Conservation (phyloP, 257 asterid species). For the Nicotiana undulata region DNA sequence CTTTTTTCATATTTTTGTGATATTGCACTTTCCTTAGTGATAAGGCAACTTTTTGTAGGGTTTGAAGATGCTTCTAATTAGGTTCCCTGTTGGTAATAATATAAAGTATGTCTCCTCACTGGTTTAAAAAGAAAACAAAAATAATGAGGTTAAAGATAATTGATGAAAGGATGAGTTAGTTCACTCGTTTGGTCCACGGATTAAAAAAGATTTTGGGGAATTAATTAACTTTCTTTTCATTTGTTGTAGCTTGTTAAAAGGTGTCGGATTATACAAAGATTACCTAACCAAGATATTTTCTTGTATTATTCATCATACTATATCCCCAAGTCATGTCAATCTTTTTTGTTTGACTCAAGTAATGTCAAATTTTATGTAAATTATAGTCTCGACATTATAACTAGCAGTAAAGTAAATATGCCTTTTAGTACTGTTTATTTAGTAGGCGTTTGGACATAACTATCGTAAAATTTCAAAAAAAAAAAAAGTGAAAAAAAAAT, state of each 20-base stretch:
- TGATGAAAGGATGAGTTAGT: background rate
- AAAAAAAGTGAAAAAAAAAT: too few relatives aligned
- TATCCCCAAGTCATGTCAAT: too few relatives aligned
- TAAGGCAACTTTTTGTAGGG: background rate
- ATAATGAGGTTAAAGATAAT: background rate
- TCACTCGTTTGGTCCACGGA: background rate
- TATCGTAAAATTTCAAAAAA: too few relatives aligned
- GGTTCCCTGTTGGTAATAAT: background rate
- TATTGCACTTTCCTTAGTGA: conserved; percentile 8
- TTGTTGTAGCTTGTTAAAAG: background rate
- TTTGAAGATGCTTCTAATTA: conserved; percentile 14
- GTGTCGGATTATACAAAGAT: background rate
- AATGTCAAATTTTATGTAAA: too few relatives aligned
- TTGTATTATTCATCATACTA: background rate
- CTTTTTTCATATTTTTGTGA: background rate
- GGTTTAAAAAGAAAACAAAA: background rate
- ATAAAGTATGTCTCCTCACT: background rate
- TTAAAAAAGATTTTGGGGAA: background rate
- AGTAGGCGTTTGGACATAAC: too few relatives aligned
- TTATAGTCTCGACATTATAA: too few relatives aligned
- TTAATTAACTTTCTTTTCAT: background rate
- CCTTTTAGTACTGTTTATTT: too few relatives aligned
- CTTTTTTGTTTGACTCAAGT: too few relatives aligned
- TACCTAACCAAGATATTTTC: background rate
- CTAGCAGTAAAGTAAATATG: too few relatives aligned